Evolutionary conservation across 352 stramenopile genomes (phyloP), one percentile per base, ranked within the genome.

Genomic region (Phytopythium kandeliae): DNA sequence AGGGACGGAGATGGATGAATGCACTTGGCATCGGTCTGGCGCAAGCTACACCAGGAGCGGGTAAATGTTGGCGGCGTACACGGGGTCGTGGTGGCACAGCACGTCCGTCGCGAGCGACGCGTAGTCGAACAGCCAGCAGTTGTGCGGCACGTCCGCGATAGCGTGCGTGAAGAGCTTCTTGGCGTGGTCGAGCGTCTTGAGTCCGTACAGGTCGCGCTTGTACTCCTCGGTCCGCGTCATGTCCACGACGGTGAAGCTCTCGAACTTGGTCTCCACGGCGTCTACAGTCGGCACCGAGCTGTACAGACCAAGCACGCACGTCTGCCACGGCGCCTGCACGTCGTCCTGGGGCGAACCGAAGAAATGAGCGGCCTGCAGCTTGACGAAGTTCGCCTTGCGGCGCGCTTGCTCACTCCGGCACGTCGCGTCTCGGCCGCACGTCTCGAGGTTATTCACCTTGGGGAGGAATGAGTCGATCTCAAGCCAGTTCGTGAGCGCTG

Each of bases 301-400:
- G 59, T 81, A 85, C 22, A 68, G 62, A 21, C 69, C 60, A 3
- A 79, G 49, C 2, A 71, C 25, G 0, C 51, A 65, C 17, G 48
- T 64, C 38, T 85, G 70, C 67, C 65, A 85, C 28, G 70, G 67
- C 4, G 58, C 26, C 37, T 77, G 54, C 4, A 71, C n/a, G 9
- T 68, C 69, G 28, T 80, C 72, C 36, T 66, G 31, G 2, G 69
- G 67, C 6, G 69, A 80, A 0, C 62, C 62, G 34, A 84, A 76
- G 62, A 76, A 79, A 55, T 81, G 65, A 2, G 69, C 72, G 11
- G 55, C 55, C 33, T 68, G 57, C 22, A 78, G 50, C 42, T 65
- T 71, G 15, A 63, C 41, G 36, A 70, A 78, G 61, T 84, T 84
- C 51, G 36, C 31, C 22, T 74, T 73, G 31, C 69, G 72, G 3